Evolutionary conservation across 305 asterid species (phyloP), one percentile per base, ranked within the genome.

Genomic region (Fraxinus floribunda): DNA sequence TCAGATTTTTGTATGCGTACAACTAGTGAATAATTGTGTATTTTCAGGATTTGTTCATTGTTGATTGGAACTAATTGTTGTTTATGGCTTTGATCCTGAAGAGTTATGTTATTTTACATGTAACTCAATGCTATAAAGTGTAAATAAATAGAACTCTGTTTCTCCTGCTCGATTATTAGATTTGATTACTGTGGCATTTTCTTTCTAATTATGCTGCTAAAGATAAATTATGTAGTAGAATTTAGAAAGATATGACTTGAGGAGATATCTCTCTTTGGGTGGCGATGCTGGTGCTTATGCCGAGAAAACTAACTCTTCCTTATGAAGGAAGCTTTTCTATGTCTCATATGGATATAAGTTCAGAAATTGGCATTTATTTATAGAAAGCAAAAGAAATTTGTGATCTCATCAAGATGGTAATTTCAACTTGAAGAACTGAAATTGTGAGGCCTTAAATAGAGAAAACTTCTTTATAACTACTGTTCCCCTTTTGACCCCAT

Each of bases 41-140:
- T 82, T 81, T 34, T 62, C 83, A 83, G 87, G 90, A 87, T 85
- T 49, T 81, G 76, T 83, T 76, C 62, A 77, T 77, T 71, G 77
- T 82, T 87, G 68, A 52, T 52, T 52, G 62, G 16, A 52, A 52
- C 22, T 52, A 16, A 52, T 16, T 16, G 22, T 52, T 52, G 64
- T 16, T 52, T 22, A 16, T 52, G 62, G 64, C 64, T 16, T 16
- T 26, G 72, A 64, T 20, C 62, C 46, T 73, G 73, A 78, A 78
- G 79, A 83, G 76, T 38, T 77, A 64, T 77, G 29, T 78, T 38
- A 77, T 78, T 72, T 49, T 80, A 79, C 78, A 39, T 82, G 88
- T 80, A 75, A 71, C 66, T 68, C 41, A 78, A 77, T 78, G 9
- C 62, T 13, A 32, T 15, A 10, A 1, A 24, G 38, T 29, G 75